These are phyloP conservation scores for Warburgia ugandensis DNA, from an alignment of 164 flowering plant species.

Conservation along the genomic window DNA sequence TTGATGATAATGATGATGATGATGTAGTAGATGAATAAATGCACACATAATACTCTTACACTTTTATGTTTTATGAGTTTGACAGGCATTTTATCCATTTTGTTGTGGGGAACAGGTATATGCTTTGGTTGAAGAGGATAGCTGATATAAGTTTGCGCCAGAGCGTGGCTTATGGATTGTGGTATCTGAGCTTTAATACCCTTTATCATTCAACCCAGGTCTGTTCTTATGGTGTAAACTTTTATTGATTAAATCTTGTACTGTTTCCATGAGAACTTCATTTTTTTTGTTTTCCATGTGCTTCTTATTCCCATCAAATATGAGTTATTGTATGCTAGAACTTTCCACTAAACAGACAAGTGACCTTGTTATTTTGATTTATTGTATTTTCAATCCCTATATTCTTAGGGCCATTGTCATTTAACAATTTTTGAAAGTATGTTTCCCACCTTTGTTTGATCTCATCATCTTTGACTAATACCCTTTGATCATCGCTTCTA, in stretches of 20 bases:
- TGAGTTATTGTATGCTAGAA: background rate
- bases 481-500: no score
- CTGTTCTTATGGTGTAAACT: background rate
- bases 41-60: slow-evolving; percentile 3
- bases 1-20: no score
- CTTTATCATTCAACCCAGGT: slow-evolving; percentile 95
- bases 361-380: background rate
- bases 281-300: background rate
- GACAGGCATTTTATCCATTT: background rate
- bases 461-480: no score
- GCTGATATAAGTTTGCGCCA: slow-evolving; percentile 82
- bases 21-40: no score
- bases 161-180: slow-evolving; percentile 81
- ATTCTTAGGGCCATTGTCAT: no score
- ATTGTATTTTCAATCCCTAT: no score
- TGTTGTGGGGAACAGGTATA: slow-evolving; percentile 41
- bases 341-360: background rate
- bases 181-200: slow-evolving; percentile 76
- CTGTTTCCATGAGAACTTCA: background rate
- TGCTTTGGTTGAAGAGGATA: slow-evolving; percentile 60
- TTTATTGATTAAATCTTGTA: background rate
- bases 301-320: background rate
- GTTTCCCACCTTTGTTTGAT: no score
- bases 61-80: background rate
- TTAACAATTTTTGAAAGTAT: no score